Conservation (phyloP, 2,329 filamentous ascomycete species). For the Mariannaea elegans region DNA sequence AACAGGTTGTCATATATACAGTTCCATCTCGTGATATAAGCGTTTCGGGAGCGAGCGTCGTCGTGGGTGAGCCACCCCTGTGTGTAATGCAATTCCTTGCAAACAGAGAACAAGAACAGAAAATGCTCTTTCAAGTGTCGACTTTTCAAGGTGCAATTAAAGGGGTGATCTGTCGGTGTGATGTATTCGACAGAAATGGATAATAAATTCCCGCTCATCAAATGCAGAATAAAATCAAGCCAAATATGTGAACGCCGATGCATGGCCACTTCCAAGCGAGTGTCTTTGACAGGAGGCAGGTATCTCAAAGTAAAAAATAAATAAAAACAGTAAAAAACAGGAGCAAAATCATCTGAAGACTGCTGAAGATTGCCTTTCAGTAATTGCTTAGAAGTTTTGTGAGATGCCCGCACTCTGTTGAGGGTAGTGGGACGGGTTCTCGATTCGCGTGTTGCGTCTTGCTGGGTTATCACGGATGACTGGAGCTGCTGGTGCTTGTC, state of each 20-base stretch:
- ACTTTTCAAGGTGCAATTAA: slow-evolving; percentile 27
- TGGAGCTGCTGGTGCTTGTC: slow-evolving; percentile 66
- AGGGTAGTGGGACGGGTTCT: slow-evolving; percentile 87
- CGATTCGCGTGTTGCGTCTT: slow-evolving; percentile 91
- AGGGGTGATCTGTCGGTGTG: slow-evolving; percentile 2
- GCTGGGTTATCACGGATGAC: slow-evolving; percentile 94
- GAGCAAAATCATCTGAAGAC: slow-evolving; percentile 24
- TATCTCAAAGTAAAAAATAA: slow-evolving; percentile 35
- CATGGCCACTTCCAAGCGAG: slow-evolving; percentile 41
- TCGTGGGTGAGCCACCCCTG: slow-evolving; percentile 10
- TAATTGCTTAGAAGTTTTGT: slow-evolving; percentile 81
- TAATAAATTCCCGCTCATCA: slow-evolving; percentile 11
- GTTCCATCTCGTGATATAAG: slow-evolving; percentile 40
- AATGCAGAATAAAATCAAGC: slow-evolving; percentile 25
- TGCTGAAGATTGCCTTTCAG: slow-evolving; percentile 4
- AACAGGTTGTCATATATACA: slow-evolving; percentile 39
- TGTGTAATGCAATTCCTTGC: slow-evolving; percentile 6
- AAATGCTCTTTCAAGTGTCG: slow-evolving; percentile 1
- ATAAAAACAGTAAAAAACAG: background rate
- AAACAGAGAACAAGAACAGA: slow-evolving; percentile 12
- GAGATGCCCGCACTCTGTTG: slow-evolving; percentile 95
- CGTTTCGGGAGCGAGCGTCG: slow-evolving; percentile 21
- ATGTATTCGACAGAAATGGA: slow-evolving; percentile 4
- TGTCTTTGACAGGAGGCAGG: slow-evolving; percentile 39
- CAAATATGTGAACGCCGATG: slow-evolving; percentile 32